Evolutionary conservation across 345 rosid genomes (phyloP).

Genomic region (Gynandropsis gynandra): DNA sequence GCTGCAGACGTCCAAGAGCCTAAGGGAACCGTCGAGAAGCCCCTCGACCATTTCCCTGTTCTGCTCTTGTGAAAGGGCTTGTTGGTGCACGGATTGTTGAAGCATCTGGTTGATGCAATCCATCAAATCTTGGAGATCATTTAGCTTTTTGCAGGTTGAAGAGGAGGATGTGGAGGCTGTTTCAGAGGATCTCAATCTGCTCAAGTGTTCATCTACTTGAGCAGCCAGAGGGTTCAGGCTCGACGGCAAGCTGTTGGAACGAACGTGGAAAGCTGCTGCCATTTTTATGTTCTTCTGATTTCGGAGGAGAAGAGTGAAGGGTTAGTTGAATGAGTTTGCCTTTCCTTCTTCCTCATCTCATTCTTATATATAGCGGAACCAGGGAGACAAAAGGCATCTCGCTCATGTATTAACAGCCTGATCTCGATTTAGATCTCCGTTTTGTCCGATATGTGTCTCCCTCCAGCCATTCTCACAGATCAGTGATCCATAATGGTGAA

Average conservation of each 20-base stretch:
- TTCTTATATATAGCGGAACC: neutral
- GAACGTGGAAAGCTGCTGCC: conserved; percentile 27
- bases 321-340: neutral
- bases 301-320: neutral
- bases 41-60: conserved; percentile 16
- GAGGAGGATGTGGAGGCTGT: conserved; percentile 20
- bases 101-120: conserved; percentile 21
- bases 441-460: no score
- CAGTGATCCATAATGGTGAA: neutral
- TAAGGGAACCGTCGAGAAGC: conserved; percentile 31
- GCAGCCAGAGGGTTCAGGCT: conserved; percentile 28
- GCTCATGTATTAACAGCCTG: neutral
- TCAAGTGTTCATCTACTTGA: conserved; percentile 21
- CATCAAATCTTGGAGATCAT: conserved; percentile 24
- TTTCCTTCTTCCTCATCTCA: neutral
- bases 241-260: conserved; percentile 37
- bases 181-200: conserved; percentile 22
- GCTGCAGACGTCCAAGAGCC: conserved; percentile 27
- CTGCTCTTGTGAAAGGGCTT: conserved; percentile 23
- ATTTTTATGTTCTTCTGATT: conserved; percentile 12
- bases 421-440: neutral
- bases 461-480: neutral
- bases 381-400: neutral
- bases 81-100: conserved; percentile 19
- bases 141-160: conserved; percentile 6